Evolutionary conservation across 192 early-diverging fungal genomes (phyloP).

Genomic region (Gamsiella multidivaricata): DNA sequence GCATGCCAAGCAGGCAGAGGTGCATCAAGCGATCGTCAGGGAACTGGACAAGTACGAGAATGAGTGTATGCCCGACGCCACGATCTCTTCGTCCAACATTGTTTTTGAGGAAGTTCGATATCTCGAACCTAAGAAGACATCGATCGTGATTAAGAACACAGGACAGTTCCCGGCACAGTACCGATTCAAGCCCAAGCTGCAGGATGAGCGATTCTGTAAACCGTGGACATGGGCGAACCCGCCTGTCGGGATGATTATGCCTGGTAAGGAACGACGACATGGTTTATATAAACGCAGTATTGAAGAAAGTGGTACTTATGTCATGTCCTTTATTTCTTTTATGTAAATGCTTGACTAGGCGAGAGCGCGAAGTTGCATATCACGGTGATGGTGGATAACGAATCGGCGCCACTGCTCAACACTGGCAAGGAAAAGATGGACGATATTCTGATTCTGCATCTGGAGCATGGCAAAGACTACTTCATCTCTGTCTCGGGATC

Average conservation of each 20-base stretch:
- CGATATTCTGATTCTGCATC: conserved; percentile 85
- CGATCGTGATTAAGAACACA: conserved; percentile 75
- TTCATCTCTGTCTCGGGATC: conserved; percentile 81
- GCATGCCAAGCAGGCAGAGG: conserved; percentile 62
- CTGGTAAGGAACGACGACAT: conserved; percentile 58
- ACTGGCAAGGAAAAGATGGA: conserved; percentile 67
- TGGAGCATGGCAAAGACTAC: conserved; percentile 84
- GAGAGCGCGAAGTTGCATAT: conserved; percentile 70
- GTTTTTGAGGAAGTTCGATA: conserved; percentile 80
- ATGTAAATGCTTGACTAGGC: conserved; percentile 43
- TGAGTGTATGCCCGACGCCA: conserved; percentile 78
- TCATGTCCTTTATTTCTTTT: too few relatives aligned
- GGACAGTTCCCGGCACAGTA: conserved; percentile 81
- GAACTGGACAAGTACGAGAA: conserved; percentile 86
- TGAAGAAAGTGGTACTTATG: not conserved
- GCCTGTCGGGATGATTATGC: conserved; percentile 74
- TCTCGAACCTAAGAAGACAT: conserved; percentile 60
- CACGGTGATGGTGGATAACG: conserved; percentile 64
- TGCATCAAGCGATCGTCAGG: conserved; percentile 71
- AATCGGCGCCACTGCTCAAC: conserved; percentile 65
- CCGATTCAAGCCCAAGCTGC: conserved; percentile 77
- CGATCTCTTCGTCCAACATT: conserved; percentile 66
- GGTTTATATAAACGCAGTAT: not conserved
- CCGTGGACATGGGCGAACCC: conserved; percentile 83
- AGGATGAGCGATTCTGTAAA: conserved; percentile 64